phyloP scores from a whole-genome alignment of 768 basidiomycete species.

The Termitomyces sp. region DNA sequence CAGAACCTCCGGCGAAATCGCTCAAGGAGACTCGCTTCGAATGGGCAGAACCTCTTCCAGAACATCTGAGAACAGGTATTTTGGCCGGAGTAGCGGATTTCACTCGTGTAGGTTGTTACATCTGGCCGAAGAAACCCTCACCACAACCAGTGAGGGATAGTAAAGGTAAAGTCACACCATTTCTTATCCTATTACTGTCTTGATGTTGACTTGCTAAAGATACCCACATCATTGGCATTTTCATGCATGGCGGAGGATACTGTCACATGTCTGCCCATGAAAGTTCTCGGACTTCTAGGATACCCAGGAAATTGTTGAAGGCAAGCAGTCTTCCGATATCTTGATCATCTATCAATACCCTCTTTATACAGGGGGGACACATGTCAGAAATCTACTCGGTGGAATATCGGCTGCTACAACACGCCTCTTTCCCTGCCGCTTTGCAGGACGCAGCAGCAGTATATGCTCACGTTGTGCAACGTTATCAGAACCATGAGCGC shows the following conservation, averaged over 20 bases:
- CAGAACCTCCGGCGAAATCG: conserved; percentile 22
- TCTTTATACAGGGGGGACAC: not conserved
- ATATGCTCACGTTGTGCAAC: not conserved
- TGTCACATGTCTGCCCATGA: conserved; percentile 56
- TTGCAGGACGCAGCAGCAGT: not conserved
- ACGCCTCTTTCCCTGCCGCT: not conserved
- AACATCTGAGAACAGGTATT: conserved; percentile 34
- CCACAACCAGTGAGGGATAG: not conserved
- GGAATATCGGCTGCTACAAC: not conserved
- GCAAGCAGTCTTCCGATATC: conserved; percentile 9
- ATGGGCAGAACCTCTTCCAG: conserved; percentile 40
- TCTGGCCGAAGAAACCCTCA: not conserved
- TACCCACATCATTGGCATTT: conserved; percentile 37
- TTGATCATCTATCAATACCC: not conserved
- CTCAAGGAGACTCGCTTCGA: conserved; percentile 43
- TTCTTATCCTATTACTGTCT: conserved; percentile 7
- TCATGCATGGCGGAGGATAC: conserved; percentile 51
- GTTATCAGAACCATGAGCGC: not conserved
- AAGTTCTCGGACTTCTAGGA: conserved; percentile 36
- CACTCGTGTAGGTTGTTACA: not conserved
- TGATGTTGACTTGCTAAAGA: conserved; percentile 18
- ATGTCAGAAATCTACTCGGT: not conserved
- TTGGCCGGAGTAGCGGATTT: conserved; percentile 26
- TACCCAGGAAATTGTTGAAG: conserved; percentile 40
- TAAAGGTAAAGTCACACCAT: not conserved